These are phyloP conservation scores for Sclerotinia spermophila DNA, from an alignment of 2,329 filamentous ascomycete genomes.

Conservation along the genomic window DNA sequence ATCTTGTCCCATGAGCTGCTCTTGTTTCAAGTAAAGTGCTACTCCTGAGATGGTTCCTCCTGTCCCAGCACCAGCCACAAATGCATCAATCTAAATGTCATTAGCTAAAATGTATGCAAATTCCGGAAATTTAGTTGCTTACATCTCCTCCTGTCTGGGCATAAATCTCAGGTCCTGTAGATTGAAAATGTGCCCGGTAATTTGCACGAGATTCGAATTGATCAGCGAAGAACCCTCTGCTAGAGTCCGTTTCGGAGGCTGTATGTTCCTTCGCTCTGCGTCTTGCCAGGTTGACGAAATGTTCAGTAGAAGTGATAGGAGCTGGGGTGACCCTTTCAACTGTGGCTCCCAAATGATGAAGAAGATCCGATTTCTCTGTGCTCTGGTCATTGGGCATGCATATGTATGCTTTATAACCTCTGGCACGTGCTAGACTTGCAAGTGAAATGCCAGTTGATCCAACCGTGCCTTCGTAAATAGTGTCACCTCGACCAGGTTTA, in stretches of 20 bases:
- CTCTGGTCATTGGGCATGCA: conserved; percentile 96
- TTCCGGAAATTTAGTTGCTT: not conserved
- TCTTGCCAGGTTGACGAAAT: conserved; percentile 91
- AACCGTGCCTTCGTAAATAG: conserved; percentile 95
- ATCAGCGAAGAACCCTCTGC: conserved; percentile 87
- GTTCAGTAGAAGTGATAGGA: conserved; percentile 86
- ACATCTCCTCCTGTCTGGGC: conserved; percentile 64
- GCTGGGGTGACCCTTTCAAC: conserved; percentile 89
- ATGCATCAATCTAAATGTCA: conserved; percentile 63
- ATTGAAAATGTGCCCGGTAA: conserved; percentile 75
- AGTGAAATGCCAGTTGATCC: conserved; percentile 95
- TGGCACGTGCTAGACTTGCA: conserved; percentile 80
- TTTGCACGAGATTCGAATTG: conserved; percentile 94
- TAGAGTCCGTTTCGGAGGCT: conserved; percentile 51
- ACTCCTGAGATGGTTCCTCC: conserved; percentile 91
- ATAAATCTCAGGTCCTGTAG: conserved; percentile 88
- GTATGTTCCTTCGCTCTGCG: conserved; percentile 74
- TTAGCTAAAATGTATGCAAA: conserved; percentile 17
- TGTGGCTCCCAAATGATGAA: conserved; percentile 84
- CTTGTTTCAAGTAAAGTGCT: conserved; percentile 75
- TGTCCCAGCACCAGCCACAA: conserved; percentile 90
- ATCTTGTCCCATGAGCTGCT: conserved; percentile 33
- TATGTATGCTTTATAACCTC: conserved; percentile 89
- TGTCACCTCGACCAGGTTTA: conserved; percentile 77
- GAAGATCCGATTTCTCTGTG: conserved; percentile 81